Conservation (phyloP, 164 flowering plant species). For the Litsea cubeba region DNA sequence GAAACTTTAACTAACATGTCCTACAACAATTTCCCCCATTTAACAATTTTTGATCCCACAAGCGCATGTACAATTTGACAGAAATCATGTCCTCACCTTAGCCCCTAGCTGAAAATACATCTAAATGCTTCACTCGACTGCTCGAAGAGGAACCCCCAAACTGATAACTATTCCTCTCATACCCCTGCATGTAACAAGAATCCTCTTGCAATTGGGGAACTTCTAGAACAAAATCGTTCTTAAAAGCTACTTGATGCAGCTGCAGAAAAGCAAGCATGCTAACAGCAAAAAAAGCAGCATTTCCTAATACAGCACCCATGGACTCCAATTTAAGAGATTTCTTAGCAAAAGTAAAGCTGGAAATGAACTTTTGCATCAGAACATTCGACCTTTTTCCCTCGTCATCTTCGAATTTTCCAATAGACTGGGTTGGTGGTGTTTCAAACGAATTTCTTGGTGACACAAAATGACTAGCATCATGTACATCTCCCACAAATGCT, state of each 20-base stretch:
- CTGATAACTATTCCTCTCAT: conserved; percentile 3
- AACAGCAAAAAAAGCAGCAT: conserved; percentile 69
- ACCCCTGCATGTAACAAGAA: conserved; percentile 9
- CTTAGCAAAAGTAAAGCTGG: conserved; percentile 49
- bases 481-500: conserved; percentile 79
- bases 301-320: conserved; percentile 64
- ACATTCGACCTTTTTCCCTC: conserved; percentile 38
- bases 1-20: no score
- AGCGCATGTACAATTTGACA: not conserved
- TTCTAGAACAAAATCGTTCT: conserved; percentile 10
- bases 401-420: conserved; percentile 17
- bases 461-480: conserved; percentile 38
- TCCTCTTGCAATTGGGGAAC: conserved; percentile 13
- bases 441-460: conserved; percentile 45
- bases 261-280: conserved; percentile 62
- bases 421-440: conserved; percentile 32
- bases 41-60: conserved; percentile 2
- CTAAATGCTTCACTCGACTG: conserved; percentile 15
- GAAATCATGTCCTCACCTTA: not conserved
- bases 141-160: conserved; percentile 7
- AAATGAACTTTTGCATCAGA: conserved; percentile 42
- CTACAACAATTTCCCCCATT: not conserved
- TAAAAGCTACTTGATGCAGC: conserved; percentile 20
- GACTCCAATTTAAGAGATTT: conserved; percentile 51
- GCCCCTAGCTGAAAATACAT: conserved; percentile 30